Conservation (phyloP, 73 alveolate species). For the Uronychia binucleata region DNA sequence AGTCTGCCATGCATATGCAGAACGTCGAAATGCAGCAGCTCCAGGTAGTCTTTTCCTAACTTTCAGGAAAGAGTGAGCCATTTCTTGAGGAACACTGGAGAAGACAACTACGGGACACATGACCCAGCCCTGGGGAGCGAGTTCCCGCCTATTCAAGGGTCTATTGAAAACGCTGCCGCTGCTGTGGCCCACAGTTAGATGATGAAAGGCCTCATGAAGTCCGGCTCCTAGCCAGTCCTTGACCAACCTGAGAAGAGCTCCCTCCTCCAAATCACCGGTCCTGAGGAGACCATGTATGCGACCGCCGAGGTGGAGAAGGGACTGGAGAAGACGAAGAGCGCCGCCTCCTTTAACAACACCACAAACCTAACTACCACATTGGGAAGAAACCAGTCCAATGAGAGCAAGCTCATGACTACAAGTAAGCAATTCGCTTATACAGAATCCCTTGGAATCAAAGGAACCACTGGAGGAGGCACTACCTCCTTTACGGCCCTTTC, state of each 20-base stretch:
- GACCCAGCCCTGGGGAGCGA: not conserved
- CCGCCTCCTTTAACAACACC: not conserved
- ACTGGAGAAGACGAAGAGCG: not conserved
- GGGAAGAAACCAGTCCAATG: not conserved
- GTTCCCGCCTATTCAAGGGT: slow-evolving; percentile 39
- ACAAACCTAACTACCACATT: not conserved
- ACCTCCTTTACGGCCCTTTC: not conserved
- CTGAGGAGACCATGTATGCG: not conserved
- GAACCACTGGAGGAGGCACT: not conserved
- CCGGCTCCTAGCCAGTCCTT: slow-evolving; percentile 39
- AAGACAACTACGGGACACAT: not conserved
- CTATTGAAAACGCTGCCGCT: not conserved
- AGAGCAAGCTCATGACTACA: not conserved
- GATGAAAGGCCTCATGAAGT: slow-evolving; percentile 22
- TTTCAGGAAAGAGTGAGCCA: slow-evolving; percentile 16
- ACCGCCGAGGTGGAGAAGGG: not conserved
- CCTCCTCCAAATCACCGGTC: not conserved
- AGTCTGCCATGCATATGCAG: slow-evolving; percentile 37
- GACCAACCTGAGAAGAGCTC: not conserved
- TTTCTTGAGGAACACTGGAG: slow-evolving; percentile 40
- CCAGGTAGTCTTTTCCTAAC: not conserved
- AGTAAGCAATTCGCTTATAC: not conserved
- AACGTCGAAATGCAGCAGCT: slow-evolving; percentile 43
- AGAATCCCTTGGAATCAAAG: not conserved
- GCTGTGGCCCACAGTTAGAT: not conserved